These are phyloP conservation scores for Phytophthora ohioensis DNA, from an alignment of 352 stramenopile species.

Conservation along the genomic window DNA sequence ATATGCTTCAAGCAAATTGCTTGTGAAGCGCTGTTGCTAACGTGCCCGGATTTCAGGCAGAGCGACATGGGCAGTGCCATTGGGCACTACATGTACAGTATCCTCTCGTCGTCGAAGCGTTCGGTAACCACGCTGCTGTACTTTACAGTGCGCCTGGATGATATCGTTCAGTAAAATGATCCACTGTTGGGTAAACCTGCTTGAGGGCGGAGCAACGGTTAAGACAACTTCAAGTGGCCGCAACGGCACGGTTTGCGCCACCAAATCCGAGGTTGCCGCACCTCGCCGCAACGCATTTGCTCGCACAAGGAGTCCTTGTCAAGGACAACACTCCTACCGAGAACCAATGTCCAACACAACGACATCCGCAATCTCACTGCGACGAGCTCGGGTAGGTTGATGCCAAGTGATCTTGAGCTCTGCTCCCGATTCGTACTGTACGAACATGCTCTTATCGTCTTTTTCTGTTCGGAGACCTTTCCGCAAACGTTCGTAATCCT, in stretches of 20 bases:
- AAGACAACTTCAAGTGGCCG: neutral
- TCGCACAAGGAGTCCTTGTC: neutral
- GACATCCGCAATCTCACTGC: neutral
- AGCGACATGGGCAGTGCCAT: too few relatives aligned
- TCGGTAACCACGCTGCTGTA: neutral
- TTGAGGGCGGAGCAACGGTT: neutral
- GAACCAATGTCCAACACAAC: conserved; percentile 7
- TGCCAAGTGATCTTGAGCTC: neutral
- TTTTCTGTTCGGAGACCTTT: too few relatives aligned
- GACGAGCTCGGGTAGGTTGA: neutral
- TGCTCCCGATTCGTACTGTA: neutral
- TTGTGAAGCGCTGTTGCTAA: conserved; percentile 13
- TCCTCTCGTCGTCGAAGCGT: neutral
- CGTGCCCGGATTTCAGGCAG: neutral
- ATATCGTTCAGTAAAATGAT: neutral
- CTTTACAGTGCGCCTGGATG: neutral
- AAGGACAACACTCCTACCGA: neutral
- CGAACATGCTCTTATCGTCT: neutral
- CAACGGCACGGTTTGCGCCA: neutral
- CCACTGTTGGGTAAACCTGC: neutral
- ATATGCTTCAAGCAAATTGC: conserved; percentile 4
- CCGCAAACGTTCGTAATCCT: neutral
- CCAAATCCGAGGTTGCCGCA: neutral
- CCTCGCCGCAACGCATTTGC: neutral
- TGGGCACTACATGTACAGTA: too few relatives aligned